Evolutionary conservation across 768 basidiomycete species (phyloP).

Genomic region (Cystobasidium onofrii): DNA sequence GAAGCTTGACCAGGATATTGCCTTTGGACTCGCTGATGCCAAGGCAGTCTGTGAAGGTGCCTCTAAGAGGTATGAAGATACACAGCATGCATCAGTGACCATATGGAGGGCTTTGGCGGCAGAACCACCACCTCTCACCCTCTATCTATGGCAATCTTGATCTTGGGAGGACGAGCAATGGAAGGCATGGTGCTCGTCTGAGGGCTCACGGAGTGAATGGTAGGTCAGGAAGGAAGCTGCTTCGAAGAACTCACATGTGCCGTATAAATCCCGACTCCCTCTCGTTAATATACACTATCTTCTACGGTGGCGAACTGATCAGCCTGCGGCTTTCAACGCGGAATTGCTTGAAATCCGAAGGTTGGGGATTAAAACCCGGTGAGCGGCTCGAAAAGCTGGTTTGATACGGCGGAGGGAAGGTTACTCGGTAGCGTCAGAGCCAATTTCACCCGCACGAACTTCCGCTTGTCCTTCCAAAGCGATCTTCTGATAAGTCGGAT

Average conservation of each 20-base stretch:
- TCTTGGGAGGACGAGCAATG: conserved; percentile 1
- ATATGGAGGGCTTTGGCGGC: background rate
- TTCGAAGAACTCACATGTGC: background rate
- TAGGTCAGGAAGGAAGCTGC: background rate
- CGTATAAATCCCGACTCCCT: background rate
- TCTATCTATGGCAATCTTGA: conserved; percentile 22
- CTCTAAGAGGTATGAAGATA: conserved; percentile 7
- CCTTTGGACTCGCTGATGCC: conserved; percentile 19
- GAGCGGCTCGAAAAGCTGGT: background rate
- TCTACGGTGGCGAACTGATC: background rate
- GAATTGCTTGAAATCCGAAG: background rate
- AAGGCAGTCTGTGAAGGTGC: conserved; percentile 31
- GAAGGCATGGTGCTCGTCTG: background rate
- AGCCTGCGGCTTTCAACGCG: background rate
- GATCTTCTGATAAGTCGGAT: conserved; percentile 10
- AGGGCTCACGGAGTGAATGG: background rate
- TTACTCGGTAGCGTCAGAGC: background rate
- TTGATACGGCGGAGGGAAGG: background rate
- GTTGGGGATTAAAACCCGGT: background rate
- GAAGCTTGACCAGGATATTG: conserved; percentile 32
- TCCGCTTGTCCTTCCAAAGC: background rate
- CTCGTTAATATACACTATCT: background rate
- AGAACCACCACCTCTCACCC: background rate
- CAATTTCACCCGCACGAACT: background rate
- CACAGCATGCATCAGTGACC: too few relatives aligned